Evolutionary conservation across 1,284 basidiomycete genomes (phyloP).

Genomic region (Heterobasidion occidentale): DNA sequence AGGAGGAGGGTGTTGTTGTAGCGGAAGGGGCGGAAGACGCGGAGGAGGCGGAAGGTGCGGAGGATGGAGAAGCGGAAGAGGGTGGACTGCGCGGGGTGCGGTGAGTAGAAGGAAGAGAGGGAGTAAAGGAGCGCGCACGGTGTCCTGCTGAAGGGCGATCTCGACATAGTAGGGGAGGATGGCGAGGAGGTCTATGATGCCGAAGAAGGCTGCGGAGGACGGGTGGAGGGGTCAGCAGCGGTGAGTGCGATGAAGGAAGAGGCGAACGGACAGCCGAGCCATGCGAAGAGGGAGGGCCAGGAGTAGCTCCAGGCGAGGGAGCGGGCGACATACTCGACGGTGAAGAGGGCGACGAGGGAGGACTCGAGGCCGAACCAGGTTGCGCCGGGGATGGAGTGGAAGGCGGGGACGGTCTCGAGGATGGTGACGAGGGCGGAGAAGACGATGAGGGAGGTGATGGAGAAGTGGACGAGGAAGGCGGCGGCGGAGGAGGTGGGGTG

Average conservation of each 20-base stretch:
- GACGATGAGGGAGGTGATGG: conserved; percentile 56
- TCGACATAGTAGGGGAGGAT: conserved; percentile 87
- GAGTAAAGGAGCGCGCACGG: conserved; percentile 37
- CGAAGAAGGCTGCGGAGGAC: conserved; percentile 62
- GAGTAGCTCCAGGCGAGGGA: conserved; percentile 58
- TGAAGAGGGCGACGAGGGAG: conserved; percentile 72
- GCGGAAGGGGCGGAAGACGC: conserved; percentile 84
- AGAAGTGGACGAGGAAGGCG: conserved; percentile 59
- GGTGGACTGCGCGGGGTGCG: conserved; percentile 37
- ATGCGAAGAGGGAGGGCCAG: conserved; percentile 51
- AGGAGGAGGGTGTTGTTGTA: conserved; percentile 76
- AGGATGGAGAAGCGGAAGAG: conserved; percentile 86
- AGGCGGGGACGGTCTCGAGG: conserved; percentile 78
- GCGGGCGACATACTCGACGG: conserved; percentile 67
- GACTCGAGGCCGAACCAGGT: conserved; percentile 82
- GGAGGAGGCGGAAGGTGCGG: conserved; percentile 73
- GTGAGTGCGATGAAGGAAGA: conserved; percentile 2
- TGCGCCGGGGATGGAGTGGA: conserved; percentile 62
- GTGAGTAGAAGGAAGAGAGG: not conserved
- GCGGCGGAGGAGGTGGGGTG: conserved; percentile 58
- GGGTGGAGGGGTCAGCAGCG: not conserved
- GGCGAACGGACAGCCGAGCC: conserved; percentile 56
- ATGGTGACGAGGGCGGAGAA: conserved; percentile 75
- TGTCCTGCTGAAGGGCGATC: conserved; percentile 77
- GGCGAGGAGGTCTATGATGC: conserved; percentile 76